Evolutionary conservation across 495 filamentous ascomycete species (phyloP), one percentile per base, ranked within the genome.

Genomic region (Tricharina praecox): DNA sequence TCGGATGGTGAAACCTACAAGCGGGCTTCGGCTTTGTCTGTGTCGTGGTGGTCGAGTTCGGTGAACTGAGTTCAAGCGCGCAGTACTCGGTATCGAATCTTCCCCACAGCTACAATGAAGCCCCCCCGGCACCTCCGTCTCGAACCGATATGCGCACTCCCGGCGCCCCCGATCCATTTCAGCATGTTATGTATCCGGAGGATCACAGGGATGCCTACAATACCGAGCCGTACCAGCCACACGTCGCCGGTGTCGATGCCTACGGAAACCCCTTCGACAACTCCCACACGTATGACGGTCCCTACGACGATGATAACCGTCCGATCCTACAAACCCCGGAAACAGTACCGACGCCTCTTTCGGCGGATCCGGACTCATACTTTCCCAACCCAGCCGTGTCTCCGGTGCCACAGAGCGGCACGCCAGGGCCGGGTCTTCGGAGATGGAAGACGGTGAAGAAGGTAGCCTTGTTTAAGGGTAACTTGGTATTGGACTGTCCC

Each of bases 401-500:
- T 1, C 56, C 56, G 2, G 52, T 48, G 7, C 33, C 30, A 10
- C 18, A 23, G 10, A 38, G 33, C 24, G 57, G 66, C 45, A 60
- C 52, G 25, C 71, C 70, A 19, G 73, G 73, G 1, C 74, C 75
- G 4, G 75, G 70, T n/a, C 67, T 96, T 54, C 77, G 81, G 59
- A 75, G 92, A 61, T 95, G 85, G 85, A 96, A 96, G 69, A 96
- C 92, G 3, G 88, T 96, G 16, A 99, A 96, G 63, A 86, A 95
- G 70, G 87, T 96, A 23, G 83, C 92, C 54, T 66, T 99, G 32
- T 96, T 93, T 71, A 81, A 90, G 53, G 92, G 92, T 36, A 96
- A 99, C 64, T 73, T 99, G 54, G 90, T 99, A 23, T 76, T 96
- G 1, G 92, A 99, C 65, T 99, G 92, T 61, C 92, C 92, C 0